Conservation (phyloP, 257 asterid species). For the Perilla frutescens region DNA sequence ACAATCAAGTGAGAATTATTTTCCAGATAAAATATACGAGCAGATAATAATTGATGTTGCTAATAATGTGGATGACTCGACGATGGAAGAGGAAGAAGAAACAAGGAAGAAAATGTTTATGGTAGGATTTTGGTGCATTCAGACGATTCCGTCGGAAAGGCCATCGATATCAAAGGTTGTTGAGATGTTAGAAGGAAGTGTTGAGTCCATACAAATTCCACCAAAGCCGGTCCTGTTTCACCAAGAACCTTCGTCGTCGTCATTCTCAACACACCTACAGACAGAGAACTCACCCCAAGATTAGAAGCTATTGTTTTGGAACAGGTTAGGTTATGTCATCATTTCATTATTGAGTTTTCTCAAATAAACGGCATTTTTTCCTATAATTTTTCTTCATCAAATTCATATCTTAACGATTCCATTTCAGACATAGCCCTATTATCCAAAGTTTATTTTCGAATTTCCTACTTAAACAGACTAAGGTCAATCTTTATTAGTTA, state of each 20-base stretch:
- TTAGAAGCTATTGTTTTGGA: too few relatives aligned
- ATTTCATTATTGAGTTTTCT: too few relatives aligned
- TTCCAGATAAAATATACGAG: constrained; percentile 53
- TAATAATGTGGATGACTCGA: neutral
- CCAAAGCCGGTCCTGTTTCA: neutral
- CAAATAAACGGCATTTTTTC: too few relatives aligned
- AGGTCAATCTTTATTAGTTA: too few relatives aligned
- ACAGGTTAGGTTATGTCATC: too few relatives aligned
- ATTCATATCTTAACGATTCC: too few relatives aligned
- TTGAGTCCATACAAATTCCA: neutral
- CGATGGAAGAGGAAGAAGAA: neutral
- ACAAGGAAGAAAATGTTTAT: neutral
- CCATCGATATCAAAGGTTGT: neutral
- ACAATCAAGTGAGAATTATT: constrained; percentile 44
- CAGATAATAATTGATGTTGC: constrained; percentile 30
- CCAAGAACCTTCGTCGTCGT: neutral
- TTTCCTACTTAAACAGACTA: too few relatives aligned
- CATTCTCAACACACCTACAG: too few relatives aligned
- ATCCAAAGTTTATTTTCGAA: too few relatives aligned
- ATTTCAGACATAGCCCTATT: too few relatives aligned
- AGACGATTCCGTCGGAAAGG: neutral
- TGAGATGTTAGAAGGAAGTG: neutral
- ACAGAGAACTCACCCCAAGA: too few relatives aligned
- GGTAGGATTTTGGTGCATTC: constrained; percentile 1
- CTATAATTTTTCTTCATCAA: too few relatives aligned